These are phyloP conservation scores for Zopfia rhizophila DNA, from an alignment of 2,329 filamentous ascomycete genomes.

Conservation along the genomic window DNA sequence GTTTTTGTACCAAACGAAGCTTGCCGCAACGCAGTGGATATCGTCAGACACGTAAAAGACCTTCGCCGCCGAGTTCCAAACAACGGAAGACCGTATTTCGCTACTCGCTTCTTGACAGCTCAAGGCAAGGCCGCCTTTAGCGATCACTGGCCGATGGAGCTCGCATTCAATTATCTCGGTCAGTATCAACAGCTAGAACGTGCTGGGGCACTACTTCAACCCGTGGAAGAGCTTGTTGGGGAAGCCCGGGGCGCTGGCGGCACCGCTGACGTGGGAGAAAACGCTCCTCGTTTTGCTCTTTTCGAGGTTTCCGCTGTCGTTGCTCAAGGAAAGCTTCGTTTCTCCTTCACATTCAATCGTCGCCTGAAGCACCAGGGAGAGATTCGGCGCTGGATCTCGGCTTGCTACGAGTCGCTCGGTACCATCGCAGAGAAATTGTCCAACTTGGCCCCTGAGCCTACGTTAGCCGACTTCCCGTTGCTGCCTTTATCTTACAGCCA, in stretches of 20 bases:
- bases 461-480: slow-evolving; percentile 17
- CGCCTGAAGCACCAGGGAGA: slow-evolving; percentile 24
- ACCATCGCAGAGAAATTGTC: slow-evolving; percentile 2
- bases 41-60: slow-evolving; percentile 16
- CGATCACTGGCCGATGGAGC: too few relatives aligned
- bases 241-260: too few relatives aligned
- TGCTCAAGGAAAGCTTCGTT: slow-evolving; percentile 15
- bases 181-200: slow-evolving; percentile 60
- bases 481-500: slow-evolving; percentile 11
- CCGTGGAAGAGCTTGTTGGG: too few relatives aligned
- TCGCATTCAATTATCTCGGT: slow-evolving; percentile 65
- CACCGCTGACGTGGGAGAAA: slow-evolving; percentile 3
- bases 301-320: slow-evolving; percentile 22
- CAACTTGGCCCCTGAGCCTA: slow-evolving; percentile 6
- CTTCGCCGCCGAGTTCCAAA: too few relatives aligned
- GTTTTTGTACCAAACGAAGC: slow-evolving; percentile 48
- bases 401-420: slow-evolving; percentile 5
- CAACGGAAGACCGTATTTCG: too few relatives aligned
- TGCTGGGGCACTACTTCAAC: slow-evolving; percentile 52
- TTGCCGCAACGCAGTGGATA: slow-evolving; percentile 52
- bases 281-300: slow-evolving; percentile 16
- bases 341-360: slow-evolving; percentile 25
- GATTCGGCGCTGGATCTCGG: slow-evolving; percentile 12
- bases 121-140: too few relatives aligned
- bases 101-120: too few relatives aligned